Base-by-base conservation (phyloP, 1,139 yeast species). In the Yamadazyma membranifaciens region DNA sequence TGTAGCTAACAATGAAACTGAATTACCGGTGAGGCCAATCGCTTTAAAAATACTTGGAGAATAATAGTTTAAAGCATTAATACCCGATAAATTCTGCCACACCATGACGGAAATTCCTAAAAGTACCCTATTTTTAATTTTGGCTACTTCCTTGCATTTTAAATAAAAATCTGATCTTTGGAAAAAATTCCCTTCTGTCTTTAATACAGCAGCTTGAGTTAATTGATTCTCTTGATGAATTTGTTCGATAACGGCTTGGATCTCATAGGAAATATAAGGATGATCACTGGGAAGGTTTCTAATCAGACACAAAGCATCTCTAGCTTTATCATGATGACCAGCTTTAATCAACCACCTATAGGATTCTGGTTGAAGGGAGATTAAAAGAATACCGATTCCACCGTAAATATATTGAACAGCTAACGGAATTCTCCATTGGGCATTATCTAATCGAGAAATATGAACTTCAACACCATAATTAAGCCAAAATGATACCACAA, bases 1-100 rank as follows among this genome's bases (percentile, higher is more conserved):
- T 4, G 84, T 79, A 13, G 82, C 72, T 37, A 75, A 63, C 31
- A 79, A 61, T 1, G 78, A 67, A 3, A 80, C 67, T 37, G 56
- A 51, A 7, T 58, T 40, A 5, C 64, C 65, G 30, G 43, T 50
- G 4, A 62, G 56, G 7, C 67, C 67, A 33, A 62, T 49, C 2
- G 64, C 55, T 38, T 52, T 52, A 48, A 62, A 62, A 26, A 62
- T 57, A 0, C 57, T 54, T 6, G 64, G 63, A n/a, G 65, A 59
- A 41, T 62, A 62, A 38, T 62, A 60, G 10, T 62, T 62, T 34
- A 62, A 51, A 17, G 67, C 65, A 41, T 62, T 60, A 43, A 62
- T 60, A 16, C 67, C 67, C 17, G 50, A 55, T 24, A 62, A 59
- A 39, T 60, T 62, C 39, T 63, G 67, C 64, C 61, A 59, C 32